Base-by-base conservation (phyloP, 257 asterid genomes). In the Nicotiana noctiflora region DNA sequence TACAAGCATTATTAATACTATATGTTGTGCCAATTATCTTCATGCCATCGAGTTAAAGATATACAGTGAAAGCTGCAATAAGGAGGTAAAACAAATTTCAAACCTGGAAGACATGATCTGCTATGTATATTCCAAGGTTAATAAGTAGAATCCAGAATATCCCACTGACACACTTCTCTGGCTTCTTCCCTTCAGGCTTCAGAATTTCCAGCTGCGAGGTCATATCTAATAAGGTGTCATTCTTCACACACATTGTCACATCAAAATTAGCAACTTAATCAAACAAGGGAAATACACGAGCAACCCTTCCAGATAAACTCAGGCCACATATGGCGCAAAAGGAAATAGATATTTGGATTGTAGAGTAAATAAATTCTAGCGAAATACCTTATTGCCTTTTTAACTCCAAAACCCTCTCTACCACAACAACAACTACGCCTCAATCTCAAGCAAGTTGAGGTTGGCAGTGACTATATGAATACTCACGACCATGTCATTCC, bases 71-170 rank as follows among this genome's bases (percentile, higher is more conserved):
- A 46, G 61, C 15, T 74, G 40, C 44, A 25, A 49, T 23, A 76
- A 44, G 67, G 61, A 79, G 52, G 55, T 29, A 65, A 59, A 84
- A 40, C 6, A 21, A 7, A 51, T 75, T 62, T 72, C 68, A 63
- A 62, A 95, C 99, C 99, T 92, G 97, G 84, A 95, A 88, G 40
- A 93, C 86, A 84, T 95, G 98, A 84, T 95, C 97, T 25, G 97
- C 97, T 67, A 90, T 82, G 86, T 70, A 93, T 85, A 92, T 81
- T 57, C 97, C 98, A 52, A 94, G 82, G 84, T 96, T 96, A 79
- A 93, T 85, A 59, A 96, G 95, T 34, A 96, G 87, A 88, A 96
- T 96, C 97, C 96, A 93, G 87, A 92, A 96, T 79, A 96, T 90
- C 75, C 98, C 98, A 75, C 87, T 93, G 61, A 87, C 97, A 74